These are phyloP conservation scores for Podospora comata DNA, from an alignment of 495 filamentous ascomycete genomes.

Conservation along the genomic window DNA sequence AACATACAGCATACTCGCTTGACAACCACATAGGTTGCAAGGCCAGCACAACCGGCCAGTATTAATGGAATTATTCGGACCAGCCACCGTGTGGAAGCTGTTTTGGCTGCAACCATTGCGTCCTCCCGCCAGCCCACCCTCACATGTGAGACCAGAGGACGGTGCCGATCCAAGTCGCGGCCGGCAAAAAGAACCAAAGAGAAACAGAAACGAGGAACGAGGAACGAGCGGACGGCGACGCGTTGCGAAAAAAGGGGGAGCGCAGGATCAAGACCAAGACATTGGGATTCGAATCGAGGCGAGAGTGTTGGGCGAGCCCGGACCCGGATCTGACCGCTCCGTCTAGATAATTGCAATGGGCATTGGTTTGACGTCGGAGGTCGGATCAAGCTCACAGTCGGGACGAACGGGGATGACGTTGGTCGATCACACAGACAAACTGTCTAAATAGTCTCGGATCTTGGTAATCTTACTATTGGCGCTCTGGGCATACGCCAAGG, in stretches of 20 bases:
- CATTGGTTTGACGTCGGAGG: neutral
- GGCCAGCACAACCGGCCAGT: constrained; percentile 38
- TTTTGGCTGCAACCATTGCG: constrained; percentile 32
- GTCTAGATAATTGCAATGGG: neutral
- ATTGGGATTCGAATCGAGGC: neutral
- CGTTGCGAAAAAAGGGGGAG: neutral
- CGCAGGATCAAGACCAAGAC: neutral
- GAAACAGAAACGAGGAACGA: neutral
- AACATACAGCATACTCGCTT: constrained; percentile 42
- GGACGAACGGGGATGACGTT: neutral
- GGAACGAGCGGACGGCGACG: too few relatives aligned
- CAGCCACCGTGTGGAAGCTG: constrained; percentile 44
- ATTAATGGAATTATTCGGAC: constrained; percentile 42
- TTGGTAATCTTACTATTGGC: neutral
- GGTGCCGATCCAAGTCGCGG: constrained; percentile 12
- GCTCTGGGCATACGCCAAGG: neutral
- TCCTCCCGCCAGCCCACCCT: neutral
- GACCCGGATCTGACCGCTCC: neutral
- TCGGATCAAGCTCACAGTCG: neutral
- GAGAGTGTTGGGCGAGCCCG: neutral
- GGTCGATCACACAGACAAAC: neutral
- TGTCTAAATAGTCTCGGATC: neutral
- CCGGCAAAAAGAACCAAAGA: neutral
- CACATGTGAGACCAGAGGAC: neutral
- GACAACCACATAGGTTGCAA: constrained; percentile 42